Evolutionary conservation across 106 monocot genomes (phyloP), one percentile per base, ranked within the genome.

Genomic region (Acorus calamus): DNA sequence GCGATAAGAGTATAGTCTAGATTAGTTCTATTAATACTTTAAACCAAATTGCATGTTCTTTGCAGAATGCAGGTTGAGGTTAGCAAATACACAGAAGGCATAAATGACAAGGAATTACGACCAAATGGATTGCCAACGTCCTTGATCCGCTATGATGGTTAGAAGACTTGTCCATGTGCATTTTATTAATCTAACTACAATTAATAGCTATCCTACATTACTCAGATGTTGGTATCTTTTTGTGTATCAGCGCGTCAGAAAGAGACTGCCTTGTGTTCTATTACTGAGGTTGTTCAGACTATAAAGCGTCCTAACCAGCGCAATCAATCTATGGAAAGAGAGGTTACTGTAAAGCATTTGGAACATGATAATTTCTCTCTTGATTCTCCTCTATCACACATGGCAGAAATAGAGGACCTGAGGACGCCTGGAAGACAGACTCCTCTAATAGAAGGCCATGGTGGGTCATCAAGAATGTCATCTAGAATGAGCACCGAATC

Each of bases 31-130:
- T 28, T 28, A 0, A 28, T 28, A 28, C 28, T 28, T 28, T 28
- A 28, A 28, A 0, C 28, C 28, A 28, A 0, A 28, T 28, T 0
- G 28, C 28, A 28, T 68, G 46, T 55, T 54, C 11, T 47, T 55
- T 79, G 56, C 83, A 87, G 90, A 61, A 91, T 91, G 90, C 96
- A 96, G 70, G 88, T 98, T 74, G 96, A 96, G 77, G 91, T 96
- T 54, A 91, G 91, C 79, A 96, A 96, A 73, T 85, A 83, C 44
- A 96, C 96, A 49, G 91, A 96, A 80, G 91, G 91, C 53, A 66
- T 60, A 63, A 85, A 70, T 69, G 87, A 87, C 54, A 96, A 85
- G 81, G 43, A 73, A 74, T 45, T 96, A 70, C 71, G 90, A 46
- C 96, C 96, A 5, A 96, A 96, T 74, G 77, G 81, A 11, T 52